Evolutionary conservation across 2,329 filamentous ascomycete species (phyloP), one percentile per base, ranked within the genome.

Genomic region (Fusarium brevicatenulatum): DNA sequence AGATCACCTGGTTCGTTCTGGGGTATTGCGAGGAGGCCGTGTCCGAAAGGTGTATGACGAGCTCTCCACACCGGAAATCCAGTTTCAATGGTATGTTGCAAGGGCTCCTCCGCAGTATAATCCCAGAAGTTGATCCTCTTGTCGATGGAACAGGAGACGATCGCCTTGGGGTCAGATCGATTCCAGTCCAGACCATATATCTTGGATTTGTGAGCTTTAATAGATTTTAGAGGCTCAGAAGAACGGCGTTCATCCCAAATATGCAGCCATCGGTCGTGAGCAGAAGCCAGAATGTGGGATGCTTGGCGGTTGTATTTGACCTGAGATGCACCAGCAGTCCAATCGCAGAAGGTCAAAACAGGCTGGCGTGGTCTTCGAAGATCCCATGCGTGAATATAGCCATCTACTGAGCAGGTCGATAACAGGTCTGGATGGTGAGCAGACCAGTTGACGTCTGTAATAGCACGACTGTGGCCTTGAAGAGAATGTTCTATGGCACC

Each of bases 131-230:
- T 97, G 82, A 98, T 95, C 44, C 92, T 97, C 80, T 92, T 94
- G 79, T 98, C 95, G 54, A 98, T 85, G 3, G 95, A 97, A 81
- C 95, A 98, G 6, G 95, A 98, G 10, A 94, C 90, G 56, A 98
- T 86, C 40, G 90, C 91, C 15, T 90, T 91, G 4, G 90, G 83
- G 53, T 91, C 87, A 18, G 92, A 92, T 57, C 95, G 90, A 79
- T 97, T 97, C 95, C 95, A 98, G 82, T 98, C 95, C 39, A 98
- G 86, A 34, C 95, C 95, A 79, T 98, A 98, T 67, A 98, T 97
- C 82, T 97, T 98, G 42, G 95, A 97, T 37, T 90, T 90, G 78
- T 98, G 95, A 1, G 95, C 95, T 78, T 91, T 91, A 70, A 98
- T 97, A 21, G 94, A 95, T 68, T 91, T 91, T 47, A 98, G 83